A percentile compares a stretch with the other conserved stretches of the same genome.
Conservation (phyloP, 495 filamentous ascomycete species). For the Haplographium delicatum region DNA sequence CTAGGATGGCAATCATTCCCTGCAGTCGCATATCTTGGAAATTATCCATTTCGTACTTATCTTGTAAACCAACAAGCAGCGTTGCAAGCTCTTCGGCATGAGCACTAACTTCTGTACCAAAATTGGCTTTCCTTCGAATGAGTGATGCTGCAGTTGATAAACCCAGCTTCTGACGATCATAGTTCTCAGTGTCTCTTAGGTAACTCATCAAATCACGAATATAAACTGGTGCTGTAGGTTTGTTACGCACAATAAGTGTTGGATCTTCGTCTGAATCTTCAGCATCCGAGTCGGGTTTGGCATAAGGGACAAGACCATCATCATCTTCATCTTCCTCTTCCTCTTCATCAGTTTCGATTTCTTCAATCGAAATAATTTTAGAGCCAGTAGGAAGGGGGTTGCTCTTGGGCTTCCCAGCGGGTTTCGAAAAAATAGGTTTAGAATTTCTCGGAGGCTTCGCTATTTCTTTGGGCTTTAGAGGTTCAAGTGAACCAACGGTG, state of each 20-base stretch:
- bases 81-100: conserved; percentile 77
- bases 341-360: conserved; percentile 40
- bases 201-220: conserved; percentile 78
- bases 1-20: conserved; percentile 76
- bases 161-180: conserved; percentile 77
- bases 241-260: conserved; percentile 74
- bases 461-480: conserved; percentile 11
- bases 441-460: conserved; percentile 12
- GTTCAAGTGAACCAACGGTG: conserved; percentile 51
- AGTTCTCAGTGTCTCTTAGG: conserved; percentile 74
- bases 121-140: conserved; percentile 82
- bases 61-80: conserved; percentile 69
- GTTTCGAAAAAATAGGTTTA: conserved; percentile 14
- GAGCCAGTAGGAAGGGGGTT: conserved; percentile 22
- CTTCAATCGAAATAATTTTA: conserved; percentile 61
- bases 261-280: conserved; percentile 92
- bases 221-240: conserved; percentile 83
- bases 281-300: conserved; percentile 86
- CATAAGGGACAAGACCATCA: conserved; percentile 74
- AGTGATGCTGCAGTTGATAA: conserved; percentile 69
- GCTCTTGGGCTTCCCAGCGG: conserved; percentile 26
- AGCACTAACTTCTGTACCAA: conserved; percentile 80
- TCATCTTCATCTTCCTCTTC: conserved; percentile 35
- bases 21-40: conserved; percentile 76
- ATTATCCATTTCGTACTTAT: conserved; percentile 68